These are phyloP conservation scores for Kalmusia sp. DNA, from an alignment of 2,329 filamentous ascomycete genomes.

Conservation along the genomic window DNA sequence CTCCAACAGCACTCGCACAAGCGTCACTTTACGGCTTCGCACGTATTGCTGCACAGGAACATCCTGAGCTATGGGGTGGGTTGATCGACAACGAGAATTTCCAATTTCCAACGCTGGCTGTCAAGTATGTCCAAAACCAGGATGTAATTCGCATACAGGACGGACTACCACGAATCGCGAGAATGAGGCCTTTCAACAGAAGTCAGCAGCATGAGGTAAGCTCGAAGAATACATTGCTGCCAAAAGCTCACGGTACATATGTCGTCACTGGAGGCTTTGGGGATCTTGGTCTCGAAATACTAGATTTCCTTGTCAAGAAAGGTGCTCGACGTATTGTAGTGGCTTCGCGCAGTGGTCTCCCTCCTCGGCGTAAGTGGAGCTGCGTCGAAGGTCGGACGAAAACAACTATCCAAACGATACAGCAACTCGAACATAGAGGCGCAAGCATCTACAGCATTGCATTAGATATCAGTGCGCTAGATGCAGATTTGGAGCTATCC, in stretches of 20 bases:
- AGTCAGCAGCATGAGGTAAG: constrained; percentile 24
- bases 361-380: constrained; percentile 42
- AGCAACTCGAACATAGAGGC: constrained; percentile 24
- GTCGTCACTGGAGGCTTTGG: constrained; percentile 53
- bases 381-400: constrained; percentile 15
- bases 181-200: constrained; percentile 35
- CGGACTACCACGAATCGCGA: constrained; percentile 43
- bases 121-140: constrained; percentile 48
- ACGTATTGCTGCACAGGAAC: constrained; percentile 50
- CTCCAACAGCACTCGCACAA: constrained; percentile 43
- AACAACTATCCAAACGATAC: constrained; percentile 19
- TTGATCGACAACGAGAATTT: constrained; percentile 46
- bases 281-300: constrained; percentile 48
- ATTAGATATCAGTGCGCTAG: constrained; percentile 42
- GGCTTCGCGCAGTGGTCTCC: constrained; percentile 48
- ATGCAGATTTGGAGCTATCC: constrained; percentile 26
- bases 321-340: constrained; percentile 52
- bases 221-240: constrained; percentile 16
- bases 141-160: constrained; percentile 52
- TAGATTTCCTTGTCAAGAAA: constrained; percentile 48
- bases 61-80: constrained; percentile 48
- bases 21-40: constrained; percentile 46
- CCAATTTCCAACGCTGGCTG: constrained; percentile 41
- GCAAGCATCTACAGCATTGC: constrained; percentile 45
- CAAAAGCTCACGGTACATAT: constrained; percentile 51